Evolutionary conservation across 495 filamentous ascomycete genomes (phyloP).

Genomic region (Physcia stellaris): DNA sequence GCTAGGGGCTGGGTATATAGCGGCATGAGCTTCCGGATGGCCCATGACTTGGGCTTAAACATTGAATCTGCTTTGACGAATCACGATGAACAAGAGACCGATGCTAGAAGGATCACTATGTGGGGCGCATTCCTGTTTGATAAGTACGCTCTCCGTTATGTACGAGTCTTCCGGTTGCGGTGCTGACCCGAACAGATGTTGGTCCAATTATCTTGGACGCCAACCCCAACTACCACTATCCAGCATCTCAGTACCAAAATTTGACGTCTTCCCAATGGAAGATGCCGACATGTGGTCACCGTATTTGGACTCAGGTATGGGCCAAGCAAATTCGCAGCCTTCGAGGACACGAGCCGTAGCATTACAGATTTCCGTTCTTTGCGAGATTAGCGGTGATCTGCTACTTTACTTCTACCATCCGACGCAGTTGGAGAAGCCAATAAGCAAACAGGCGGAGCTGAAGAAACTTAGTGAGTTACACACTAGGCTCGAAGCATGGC

Average conservation of each 20-base stretch:
- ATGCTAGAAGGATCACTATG: slow-evolving; percentile 82
- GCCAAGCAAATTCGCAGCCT: slow-evolving; percentile 56
- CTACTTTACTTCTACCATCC: slow-evolving; percentile 87
- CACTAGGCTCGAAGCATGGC: slow-evolving; percentile 82
- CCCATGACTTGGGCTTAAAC: slow-evolving; percentile 83
- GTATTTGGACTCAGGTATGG: slow-evolving; percentile 72
- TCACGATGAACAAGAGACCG: slow-evolving; percentile 70
- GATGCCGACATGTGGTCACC: slow-evolving; percentile 78
- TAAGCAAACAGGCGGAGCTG: slow-evolving; percentile 63
- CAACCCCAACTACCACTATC: slow-evolving; percentile 72
- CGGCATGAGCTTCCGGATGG: slow-evolving; percentile 99
- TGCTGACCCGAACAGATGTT: slow-evolving; percentile 42
- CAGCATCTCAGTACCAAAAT: slow-evolving; percentile 71
- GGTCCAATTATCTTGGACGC: slow-evolving; percentile 95
- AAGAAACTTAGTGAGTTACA: slow-evolving; percentile 91
- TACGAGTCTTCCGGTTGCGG: background rate
- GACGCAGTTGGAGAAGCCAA: slow-evolving; percentile 39
- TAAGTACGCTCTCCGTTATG: slow-evolving; percentile 39
- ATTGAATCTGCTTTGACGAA: slow-evolving; percentile 55
- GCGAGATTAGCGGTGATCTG: slow-evolving; percentile 87
- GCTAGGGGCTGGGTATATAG: slow-evolving; percentile 96
- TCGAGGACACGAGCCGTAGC: slow-evolving; percentile 73
- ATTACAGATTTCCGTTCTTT: slow-evolving; percentile 67
- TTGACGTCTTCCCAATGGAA: slow-evolving; percentile 82
- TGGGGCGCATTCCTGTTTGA: slow-evolving; percentile 99